Base-by-base conservation (phyloP, 768 basidiomycete genomes). In the Paxillus involutus region DNA sequence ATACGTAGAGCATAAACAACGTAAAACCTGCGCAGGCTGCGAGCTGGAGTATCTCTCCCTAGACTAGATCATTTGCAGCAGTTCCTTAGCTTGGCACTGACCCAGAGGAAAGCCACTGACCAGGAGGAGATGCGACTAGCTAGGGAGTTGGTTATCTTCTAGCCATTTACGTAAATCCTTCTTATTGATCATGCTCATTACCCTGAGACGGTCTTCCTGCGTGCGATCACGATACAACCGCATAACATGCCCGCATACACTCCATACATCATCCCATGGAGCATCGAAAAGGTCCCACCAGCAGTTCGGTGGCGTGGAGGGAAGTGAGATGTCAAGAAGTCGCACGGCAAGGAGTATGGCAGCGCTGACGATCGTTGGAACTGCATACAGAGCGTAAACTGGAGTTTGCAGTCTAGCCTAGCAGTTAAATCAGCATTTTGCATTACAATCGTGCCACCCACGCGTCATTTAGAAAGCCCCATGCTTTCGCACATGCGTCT, bases 271-370 rank as follows among this genome's bases (percentile, higher is more conserved):
- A 50, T 94, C 91, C 84, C 85, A 91, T 0, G 84, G 77, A 0
- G 92, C 90, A 65, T 98, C 97, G 63, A 99, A 99, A 6, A 98
- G 76, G 42, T 89, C 84, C 88, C 91, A 96, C 97, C 97, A 99
- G 52, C 85, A 82, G 51, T 85, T 78, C 0, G 88, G 83, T 11
- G 85, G 77, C 10, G 75, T 73, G 2, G 84, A 84, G 0, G 94
- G 92, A 1, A 98, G 78, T 0, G 90, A 71, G 41, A 98, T 84
- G 6, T 73, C 73, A n/a, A 89, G 69, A 52, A 88, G 79, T 4
- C 93, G 84, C 12, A 82, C 80, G 3, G 91, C 78, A 44, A 98
- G 84, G 48, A 94, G 77, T 56, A 99, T 97, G 3, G 91, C 84
- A 0, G 93, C 88, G 67, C 91, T 86, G 33, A 97, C 94, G 37